Conservation (phyloP, 2,329 filamentous ascomycete genomes). For the Alternaria postmessia region DNA sequence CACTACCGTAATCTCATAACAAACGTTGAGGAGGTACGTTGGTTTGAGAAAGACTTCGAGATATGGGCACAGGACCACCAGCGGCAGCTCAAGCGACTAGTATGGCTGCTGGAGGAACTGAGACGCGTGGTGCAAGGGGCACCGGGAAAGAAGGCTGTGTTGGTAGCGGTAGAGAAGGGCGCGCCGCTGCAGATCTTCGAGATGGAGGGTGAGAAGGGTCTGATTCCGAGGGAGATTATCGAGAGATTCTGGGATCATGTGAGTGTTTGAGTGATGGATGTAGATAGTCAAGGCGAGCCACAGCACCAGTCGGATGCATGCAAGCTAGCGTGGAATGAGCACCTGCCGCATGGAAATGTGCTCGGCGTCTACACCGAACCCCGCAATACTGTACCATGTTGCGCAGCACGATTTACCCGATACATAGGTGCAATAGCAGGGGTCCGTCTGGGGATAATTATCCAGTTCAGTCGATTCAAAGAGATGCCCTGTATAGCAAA, state of each 20-base stretch:
- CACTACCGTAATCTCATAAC: too few relatives aligned
- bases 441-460: neutral
- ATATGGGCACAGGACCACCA: too few relatives aligned
- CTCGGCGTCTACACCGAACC: neutral
- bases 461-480: neutral
- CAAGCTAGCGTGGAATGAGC: neutral
- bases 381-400: neutral
- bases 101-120: neutral
- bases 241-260: neutral
- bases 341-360: neutral
- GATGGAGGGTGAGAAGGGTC: neutral
- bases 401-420: neutral
- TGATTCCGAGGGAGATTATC: neutral
- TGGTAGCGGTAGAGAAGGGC: too few relatives aligned
- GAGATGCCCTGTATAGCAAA: neutral
- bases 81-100: neutral
- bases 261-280: neutral
- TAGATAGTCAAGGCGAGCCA: neutral
- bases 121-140: neutral
- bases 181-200: neutral
- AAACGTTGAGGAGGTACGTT: too few relatives aligned
- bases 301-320: neutral
- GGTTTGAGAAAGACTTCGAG: too few relatives aligned
- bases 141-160: neutral
- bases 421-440: neutral